Evolutionary conservation across 306 rosid genomes (phyloP).

Genomic region (Lagenaria siceraria): DNA sequence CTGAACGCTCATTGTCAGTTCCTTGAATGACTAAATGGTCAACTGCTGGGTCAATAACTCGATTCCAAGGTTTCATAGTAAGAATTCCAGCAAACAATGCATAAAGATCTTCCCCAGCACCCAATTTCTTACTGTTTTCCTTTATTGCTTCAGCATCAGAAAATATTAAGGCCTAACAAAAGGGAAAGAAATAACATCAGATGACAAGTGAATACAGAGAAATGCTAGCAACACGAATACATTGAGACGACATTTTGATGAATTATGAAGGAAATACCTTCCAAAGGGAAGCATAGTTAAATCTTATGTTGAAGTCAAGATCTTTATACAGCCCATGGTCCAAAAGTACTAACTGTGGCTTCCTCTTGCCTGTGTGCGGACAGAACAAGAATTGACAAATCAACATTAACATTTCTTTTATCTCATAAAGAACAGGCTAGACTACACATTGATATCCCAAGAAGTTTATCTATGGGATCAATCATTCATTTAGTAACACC

Average conservation of each 20-base stretch:
- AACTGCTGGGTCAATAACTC: slow-evolving; percentile 64
- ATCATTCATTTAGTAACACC: slow-evolving; percentile 11
- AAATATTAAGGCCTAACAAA: slow-evolving; percentile 49
- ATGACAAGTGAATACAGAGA: neutral
- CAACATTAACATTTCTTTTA: neutral
- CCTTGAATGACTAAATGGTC: slow-evolving; percentile 86
- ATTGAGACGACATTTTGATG: neutral
- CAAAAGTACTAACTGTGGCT: slow-evolving; percentile 83
- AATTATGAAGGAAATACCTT: slow-evolving; percentile 30
- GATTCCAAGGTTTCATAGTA: slow-evolving; percentile 95
- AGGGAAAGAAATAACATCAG: slow-evolving; percentile 3
- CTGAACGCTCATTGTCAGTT: slow-evolving; percentile 55
- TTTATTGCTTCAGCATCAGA: slow-evolving; percentile 75
- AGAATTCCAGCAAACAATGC: slow-evolving; percentile 90
- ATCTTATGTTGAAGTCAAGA: slow-evolving; percentile 64
- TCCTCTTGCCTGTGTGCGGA: slow-evolving; percentile 52
- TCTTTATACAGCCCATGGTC: slow-evolving; percentile 95
- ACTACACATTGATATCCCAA: neutral
- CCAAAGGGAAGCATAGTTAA: slow-evolving; percentile 88
- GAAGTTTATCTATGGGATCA: neutral
- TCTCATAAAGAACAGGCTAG: neutral
- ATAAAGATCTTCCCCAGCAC: slow-evolving; percentile 94
- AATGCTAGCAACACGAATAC: neutral
- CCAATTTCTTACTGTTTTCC: slow-evolving; percentile 75
- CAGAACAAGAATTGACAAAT: neutral